phyloP scores from a whole-genome alignment of 2,329 filamentous ascomycete genomes.

The Blastomyces silverae region DNA sequence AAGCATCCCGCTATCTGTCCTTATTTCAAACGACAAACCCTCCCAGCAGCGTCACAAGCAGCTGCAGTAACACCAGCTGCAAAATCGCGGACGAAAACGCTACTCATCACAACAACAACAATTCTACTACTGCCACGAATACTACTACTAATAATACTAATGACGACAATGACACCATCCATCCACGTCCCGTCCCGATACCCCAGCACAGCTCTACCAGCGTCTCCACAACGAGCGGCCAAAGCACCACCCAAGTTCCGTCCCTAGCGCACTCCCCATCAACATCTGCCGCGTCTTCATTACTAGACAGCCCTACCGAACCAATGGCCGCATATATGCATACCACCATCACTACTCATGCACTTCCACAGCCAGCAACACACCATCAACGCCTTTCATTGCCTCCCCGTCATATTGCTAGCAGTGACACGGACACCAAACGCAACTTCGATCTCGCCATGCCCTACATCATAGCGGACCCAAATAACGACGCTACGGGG shows the following conservation, averaged over 20 bases:
- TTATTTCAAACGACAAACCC: conserved; percentile 35
- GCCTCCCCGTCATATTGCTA: background rate
- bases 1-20: conserved; percentile 42
- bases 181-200: conserved; percentile 21
- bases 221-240: conserved; percentile 16
- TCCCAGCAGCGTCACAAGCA: background rate
- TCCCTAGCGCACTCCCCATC: conserved; percentile 36
- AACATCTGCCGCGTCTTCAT: conserved; percentile 33
- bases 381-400: conserved; percentile 27
- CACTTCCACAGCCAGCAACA: background rate
- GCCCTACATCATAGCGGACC: background rate
- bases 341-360: background rate
- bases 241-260: conserved; percentile 25
- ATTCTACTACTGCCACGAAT: background rate
- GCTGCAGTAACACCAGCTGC: background rate
- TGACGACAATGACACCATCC: conserved; percentile 19
- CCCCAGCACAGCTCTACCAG: background rate
- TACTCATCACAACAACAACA: background rate
- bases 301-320: conserved; percentile 33
- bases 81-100: background rate
- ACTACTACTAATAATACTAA: background rate
- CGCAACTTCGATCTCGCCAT: conserved; percentile 1
- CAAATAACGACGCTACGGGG: background rate
- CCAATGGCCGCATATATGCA: conserved; percentile 22
- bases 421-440: background rate